These are phyloP conservation scores for Paxillus ammoniavirescens DNA, from an alignment of 768 basidiomycete species.

Conservation along the genomic window DNA sequence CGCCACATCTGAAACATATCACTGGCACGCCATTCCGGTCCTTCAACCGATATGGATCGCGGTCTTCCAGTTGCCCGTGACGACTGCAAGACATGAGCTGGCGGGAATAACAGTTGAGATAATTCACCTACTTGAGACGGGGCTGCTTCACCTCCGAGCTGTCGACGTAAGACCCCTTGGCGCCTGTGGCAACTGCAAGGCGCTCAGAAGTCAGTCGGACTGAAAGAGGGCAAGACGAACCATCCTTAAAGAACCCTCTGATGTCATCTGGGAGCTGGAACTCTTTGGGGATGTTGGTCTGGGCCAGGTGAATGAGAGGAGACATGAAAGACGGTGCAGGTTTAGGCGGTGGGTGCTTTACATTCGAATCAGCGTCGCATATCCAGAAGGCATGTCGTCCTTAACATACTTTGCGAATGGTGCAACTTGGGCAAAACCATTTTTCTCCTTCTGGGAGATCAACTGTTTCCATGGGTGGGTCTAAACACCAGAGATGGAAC, in stretches of 20 bases:
- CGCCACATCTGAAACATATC: conserved; percentile 89
- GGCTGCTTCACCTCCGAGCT: conserved; percentile 71
- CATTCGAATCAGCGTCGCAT: conserved; percentile 12
- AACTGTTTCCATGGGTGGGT: conserved; percentile 88
- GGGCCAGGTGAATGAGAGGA: conserved; percentile 68
- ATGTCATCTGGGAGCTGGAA: conserved; percentile 88
- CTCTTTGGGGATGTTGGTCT: conserved; percentile 70
- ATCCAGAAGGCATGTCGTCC: neutral
- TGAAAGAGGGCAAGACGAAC: conserved; percentile 42
- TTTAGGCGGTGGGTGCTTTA: conserved; percentile 59
- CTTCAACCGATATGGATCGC: conserved; percentile 83
- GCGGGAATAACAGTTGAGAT: conserved; percentile 3
- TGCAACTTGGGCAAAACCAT: conserved; percentile 80
- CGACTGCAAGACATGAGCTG: conserved; percentile 47
- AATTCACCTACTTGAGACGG: conserved; percentile 71
- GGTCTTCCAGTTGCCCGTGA: conserved; percentile 85
- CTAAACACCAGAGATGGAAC: conserved; percentile 95
- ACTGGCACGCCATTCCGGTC: conserved; percentile 82
- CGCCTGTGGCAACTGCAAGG: conserved; percentile 67
- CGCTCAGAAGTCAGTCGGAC: conserved; percentile 13
- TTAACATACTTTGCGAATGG: conserved; percentile 57
- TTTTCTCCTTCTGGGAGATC: conserved; percentile 80
- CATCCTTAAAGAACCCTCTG: conserved; percentile 80
- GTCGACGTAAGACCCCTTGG: conserved; percentile 84
- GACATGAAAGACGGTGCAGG: conserved; percentile 71